Base-by-base conservation (phyloP, 805 yeast genomes). In the Cephaloascus albidus region DNA sequence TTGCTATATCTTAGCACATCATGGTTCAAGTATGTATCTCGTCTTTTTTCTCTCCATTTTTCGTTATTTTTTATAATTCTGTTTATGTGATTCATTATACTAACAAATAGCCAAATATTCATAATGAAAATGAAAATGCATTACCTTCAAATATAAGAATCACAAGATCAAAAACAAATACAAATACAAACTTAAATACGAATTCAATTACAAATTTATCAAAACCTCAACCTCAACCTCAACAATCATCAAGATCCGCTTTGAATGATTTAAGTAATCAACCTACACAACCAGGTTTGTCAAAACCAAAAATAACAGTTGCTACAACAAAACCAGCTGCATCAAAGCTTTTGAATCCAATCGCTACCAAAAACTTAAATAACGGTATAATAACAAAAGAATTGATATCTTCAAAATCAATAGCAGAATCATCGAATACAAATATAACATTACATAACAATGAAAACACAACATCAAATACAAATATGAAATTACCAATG, bases 401-500 rank as follows among this genome's bases (percentile, higher is more conserved):
- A n/a, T n/a, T n/a, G n/a, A n/a, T n/a, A n/a, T n/a, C n/a, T n/a
- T n/a, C n/a, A n/a, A n/a, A n/a, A n/a, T n/a, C n/a, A n/a, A n/a
- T n/a, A n/a, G 6, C 28, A 12, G 12, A 6, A 6, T 23, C 28
- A 6, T 8, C 28, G 10, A 23, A 6, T 12, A 23, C 28, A 8
- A 23, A 23, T 23, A 23, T 8, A 8, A 23, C 28, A 8, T 8
- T 8, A 8, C 6, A 23, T 12, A 23, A 23, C 12, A 23, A 23
- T 23, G 28, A 23, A 8, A 23, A 23, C 28, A 23, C 10, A 8
- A 23, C 6, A 8, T 14, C 33, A 31, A 6, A 31, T 31, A 23
- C 28, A 23, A 12, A 23, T 8, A 23, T 63, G 5, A 53, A 68
- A 45, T 45, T 65, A 46, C 70, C 71, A 14, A 65, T 61, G 45